Conservation (phyloP, 805 yeast species). For the Saccharomycopsis fibuligera region DNA sequence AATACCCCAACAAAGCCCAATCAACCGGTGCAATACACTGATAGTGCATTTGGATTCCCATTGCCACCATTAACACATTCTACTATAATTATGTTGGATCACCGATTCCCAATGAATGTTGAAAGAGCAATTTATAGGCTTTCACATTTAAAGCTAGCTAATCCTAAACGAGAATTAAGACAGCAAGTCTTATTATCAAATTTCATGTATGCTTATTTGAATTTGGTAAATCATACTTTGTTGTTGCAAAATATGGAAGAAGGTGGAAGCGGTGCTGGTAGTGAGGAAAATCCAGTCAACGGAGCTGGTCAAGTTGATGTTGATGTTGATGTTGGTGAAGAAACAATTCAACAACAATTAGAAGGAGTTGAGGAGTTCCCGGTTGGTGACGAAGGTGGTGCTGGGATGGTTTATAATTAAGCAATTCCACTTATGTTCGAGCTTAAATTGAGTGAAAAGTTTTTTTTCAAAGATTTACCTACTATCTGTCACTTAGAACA, state of each 20-base stretch:
- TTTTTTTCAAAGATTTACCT: too few species aligned
- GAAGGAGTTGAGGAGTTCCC: not conserved
- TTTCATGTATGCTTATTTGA: conserved; percentile 96
- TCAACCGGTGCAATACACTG: conserved; percentile 56
- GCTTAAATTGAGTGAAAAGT: too few species aligned
- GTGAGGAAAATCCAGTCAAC: not conserved
- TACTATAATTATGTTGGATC: conserved; percentile 73
- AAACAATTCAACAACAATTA: not conserved
- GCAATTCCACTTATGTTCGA: too few species aligned
- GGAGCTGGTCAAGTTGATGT: conserved; percentile 4
- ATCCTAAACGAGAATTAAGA: conserved; percentile 81
- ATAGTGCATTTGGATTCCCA: conserved; percentile 84
- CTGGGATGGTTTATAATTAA: conserved; percentile 3
- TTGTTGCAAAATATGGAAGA: conserved; percentile 60
- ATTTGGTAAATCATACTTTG: conserved; percentile 86
- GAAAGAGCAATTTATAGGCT: conserved; percentile 92
- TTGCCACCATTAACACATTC: conserved; percentile 74
- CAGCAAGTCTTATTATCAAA: conserved; percentile 92
- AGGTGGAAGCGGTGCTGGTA: conserved; percentile 1
- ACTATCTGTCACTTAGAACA: too few species aligned
- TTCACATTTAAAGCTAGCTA: conserved; percentile 89
- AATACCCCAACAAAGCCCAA: conserved; percentile 39
- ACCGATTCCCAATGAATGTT: conserved; percentile 87
- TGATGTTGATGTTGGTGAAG: conserved; percentile 11
- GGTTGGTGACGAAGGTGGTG: conserved; percentile 6